Base-by-base conservation (phyloP, 192 early-diverging fungal genomes). In the Coemansia sp. region DNA sequence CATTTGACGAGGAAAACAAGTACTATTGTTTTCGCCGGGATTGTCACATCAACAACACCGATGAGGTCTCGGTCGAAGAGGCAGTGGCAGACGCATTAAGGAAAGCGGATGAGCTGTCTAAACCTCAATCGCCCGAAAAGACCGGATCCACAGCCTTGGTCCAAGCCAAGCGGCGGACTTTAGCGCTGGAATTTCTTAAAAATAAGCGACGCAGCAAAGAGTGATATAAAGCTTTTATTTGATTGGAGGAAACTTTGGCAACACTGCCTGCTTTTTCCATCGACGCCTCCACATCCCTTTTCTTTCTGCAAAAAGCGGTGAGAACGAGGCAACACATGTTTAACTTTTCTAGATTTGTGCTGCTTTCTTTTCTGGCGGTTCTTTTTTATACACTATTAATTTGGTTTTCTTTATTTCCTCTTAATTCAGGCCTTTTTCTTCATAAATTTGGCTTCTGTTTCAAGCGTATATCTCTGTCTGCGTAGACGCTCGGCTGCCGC, bases 21-120 rank as follows among this genome's bases (percentile, higher is more conserved):
- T 77, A 71, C 63, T 77, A 71, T 43, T 59, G 65, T 41, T 77
- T 71, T 51, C 47, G 66, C n/a, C 74, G 74, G 41, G 69, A 77
- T 57, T 77, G 74, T 37, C 63, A 51, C 51, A 62, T 65, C 16
- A 26, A 45, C 13, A 49, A 60, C 26, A 3, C 45, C 3, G 64
- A 67, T 16, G 42, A 55, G 21, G 56, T 26, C 5, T 52, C 58
- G 45, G 36, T 75, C 5, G 63, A 65, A 4, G 32, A 12, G 12
- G 68, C 67, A 22, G 45, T 75, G 10, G 49, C 22, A 37, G 15
- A n/a, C 6, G 63, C 45, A 32, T n/a, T 40, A 32, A 16, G 32
- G 1, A 32, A 57, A 18, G 58, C 39, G 48, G 10, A 13, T 21
- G 39, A 26, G 6, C 15, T 15, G 61, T 5, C 26, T 61, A 16